Evolutionary conservation across 2,329 filamentous ascomycete species (phyloP).

Genomic region (Teratosphaeria nubilosa): DNA sequence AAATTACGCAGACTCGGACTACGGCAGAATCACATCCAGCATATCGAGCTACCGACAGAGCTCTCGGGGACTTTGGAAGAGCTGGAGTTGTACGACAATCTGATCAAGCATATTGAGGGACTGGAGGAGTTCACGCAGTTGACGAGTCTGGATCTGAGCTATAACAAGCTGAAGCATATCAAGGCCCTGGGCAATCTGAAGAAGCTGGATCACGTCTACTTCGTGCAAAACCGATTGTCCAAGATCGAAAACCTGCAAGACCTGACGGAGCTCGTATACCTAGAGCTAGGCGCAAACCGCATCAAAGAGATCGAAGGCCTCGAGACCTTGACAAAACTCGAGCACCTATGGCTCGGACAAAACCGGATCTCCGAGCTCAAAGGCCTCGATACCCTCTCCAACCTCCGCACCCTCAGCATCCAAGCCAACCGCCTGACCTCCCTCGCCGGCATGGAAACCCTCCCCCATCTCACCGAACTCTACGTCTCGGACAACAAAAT

Average conservation of each 20-base stretch:
- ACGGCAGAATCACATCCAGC: slow-evolving; percentile 79
- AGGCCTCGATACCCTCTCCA: slow-evolving; percentile 63
- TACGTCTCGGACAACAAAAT: slow-evolving; percentile 96
- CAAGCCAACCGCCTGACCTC: slow-evolving; percentile 86
- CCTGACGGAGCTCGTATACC: slow-evolving; percentile 62
- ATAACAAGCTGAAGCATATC: slow-evolving; percentile 99
- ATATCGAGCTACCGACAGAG: slow-evolving; percentile 62
- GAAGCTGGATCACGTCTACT: slow-evolving; percentile 72
- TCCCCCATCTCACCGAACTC: slow-evolving; percentile 74
- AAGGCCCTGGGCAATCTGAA: slow-evolving; percentile 72
- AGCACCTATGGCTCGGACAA: slow-evolving; percentile 89
- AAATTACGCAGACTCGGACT: slow-evolving; percentile 65
- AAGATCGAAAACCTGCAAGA: slow-evolving; percentile 76
- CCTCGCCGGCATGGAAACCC: slow-evolving; percentile 63
- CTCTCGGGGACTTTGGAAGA: slow-evolving; percentile 63
- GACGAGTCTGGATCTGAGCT: slow-evolving; percentile 77
- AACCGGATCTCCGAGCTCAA: slow-evolving; percentile 86
- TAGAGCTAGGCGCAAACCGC: slow-evolving; percentile 86
- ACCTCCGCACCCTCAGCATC: slow-evolving; percentile 80
- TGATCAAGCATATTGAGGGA: slow-evolving; percentile 76
- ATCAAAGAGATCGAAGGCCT: slow-evolving; percentile 84
- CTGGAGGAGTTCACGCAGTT: slow-evolving; percentile 69
- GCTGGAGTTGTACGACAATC: slow-evolving; percentile 92
- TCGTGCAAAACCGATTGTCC: slow-evolving; percentile 90
- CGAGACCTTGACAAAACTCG: slow-evolving; percentile 63